phyloP scores from a whole-genome alignment of 345 rosid species.

The Euclidium syriacum region DNA sequence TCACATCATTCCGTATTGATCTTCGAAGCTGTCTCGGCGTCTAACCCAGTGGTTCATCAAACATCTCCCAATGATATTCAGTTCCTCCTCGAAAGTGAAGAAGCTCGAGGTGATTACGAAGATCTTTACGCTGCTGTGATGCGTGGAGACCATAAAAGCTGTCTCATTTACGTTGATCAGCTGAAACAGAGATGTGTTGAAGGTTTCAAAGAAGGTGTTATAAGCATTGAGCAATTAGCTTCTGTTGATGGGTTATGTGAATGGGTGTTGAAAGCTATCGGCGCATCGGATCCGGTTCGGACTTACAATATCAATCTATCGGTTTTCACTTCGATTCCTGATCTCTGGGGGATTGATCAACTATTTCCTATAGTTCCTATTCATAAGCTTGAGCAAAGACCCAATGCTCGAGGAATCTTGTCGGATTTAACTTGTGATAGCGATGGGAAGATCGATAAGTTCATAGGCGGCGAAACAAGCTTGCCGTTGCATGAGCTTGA shows the following conservation, averaged over 20 bases:
- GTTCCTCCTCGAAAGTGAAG: conserved; percentile 60
- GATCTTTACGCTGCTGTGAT: conserved; percentile 48
- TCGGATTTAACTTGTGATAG: conserved; percentile 95
- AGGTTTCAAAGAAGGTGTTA: conserved; percentile 68
- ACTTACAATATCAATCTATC: conserved; percentile 86
- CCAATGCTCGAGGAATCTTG: conserved; percentile 59
- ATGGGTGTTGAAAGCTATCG: conserved; percentile 48
- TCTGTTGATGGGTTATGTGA: conserved; percentile 87
- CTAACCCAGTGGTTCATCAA: conserved; percentile 22
- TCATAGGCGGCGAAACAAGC: conserved; percentile 83
- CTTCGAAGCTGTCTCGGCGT: conserved; percentile 70
- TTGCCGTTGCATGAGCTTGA: conserved; percentile 86
- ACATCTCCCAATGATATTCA: conserved; percentile 37
- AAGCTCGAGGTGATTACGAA: conserved; percentile 52
- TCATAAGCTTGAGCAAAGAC: conserved; percentile 72
- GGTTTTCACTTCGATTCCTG: conserved; percentile 90
- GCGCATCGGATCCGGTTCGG: conserved; percentile 46
- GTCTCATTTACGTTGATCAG: conserved; percentile 64
- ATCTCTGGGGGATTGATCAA: conserved; percentile 95
- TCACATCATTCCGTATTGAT: conserved; percentile 86
- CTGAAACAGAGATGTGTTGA: conserved; percentile 82
- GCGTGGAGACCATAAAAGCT: conserved; percentile 63
- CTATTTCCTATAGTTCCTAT: conserved; percentile 88
- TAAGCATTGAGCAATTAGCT: conserved; percentile 77
- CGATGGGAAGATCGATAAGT: conserved; percentile 83